A percentile compares a stretch with the other conserved stretches of the same genome.
Conservation (phyloP, 305 asterid species). For the Fraxinus albicans region DNA sequence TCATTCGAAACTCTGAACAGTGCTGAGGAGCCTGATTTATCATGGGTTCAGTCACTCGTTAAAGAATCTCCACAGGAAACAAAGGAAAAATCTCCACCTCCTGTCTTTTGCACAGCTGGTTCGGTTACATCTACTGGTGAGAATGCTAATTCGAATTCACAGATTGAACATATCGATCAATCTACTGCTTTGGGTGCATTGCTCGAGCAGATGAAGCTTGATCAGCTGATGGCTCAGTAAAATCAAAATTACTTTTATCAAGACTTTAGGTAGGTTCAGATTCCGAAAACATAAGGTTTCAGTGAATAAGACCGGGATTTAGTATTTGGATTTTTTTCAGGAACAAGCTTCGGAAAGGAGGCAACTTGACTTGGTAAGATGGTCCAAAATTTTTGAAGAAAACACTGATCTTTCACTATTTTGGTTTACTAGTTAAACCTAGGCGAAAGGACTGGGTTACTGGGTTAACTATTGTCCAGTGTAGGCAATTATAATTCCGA, state of each 20-base stretch:
- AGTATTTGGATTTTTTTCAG: conserved; percentile 30
- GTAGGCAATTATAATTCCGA: conserved; percentile 33
- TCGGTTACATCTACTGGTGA: conserved; percentile 35
- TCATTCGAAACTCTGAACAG: conserved; percentile 60
- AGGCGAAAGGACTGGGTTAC: conserved; percentile 41
- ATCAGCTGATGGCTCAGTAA: conserved; percentile 64
- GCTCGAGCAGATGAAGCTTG: conserved; percentile 79
- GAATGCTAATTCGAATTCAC: conserved; percentile 29
- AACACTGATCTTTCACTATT: conserved; percentile 34
- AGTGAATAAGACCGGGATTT: conserved; percentile 30
- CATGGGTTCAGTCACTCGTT: conserved; percentile 88
- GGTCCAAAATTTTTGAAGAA: conserved; percentile 30
- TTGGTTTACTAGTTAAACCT: conserved; percentile 42
- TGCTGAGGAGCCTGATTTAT: conserved; percentile 77
- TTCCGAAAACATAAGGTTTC: conserved; percentile 22
- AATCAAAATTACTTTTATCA: conserved; percentile 20
- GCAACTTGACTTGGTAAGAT: conserved; percentile 28
- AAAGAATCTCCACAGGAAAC: conserved; percentile 67
- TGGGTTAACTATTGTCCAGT: conserved; percentile 37
- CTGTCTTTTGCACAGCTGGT: conserved; percentile 30
- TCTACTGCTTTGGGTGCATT: conserved; percentile 50
- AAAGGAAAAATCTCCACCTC: conserved; percentile 41
- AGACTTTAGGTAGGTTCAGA: conserved; percentile 27
- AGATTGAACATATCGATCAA: conserved; percentile 50
- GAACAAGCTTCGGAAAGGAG: conserved; percentile 34